phyloP scores from a whole-genome alignment of 2,329 filamentous ascomycete species.

The Diplodia sapinea region DNA sequence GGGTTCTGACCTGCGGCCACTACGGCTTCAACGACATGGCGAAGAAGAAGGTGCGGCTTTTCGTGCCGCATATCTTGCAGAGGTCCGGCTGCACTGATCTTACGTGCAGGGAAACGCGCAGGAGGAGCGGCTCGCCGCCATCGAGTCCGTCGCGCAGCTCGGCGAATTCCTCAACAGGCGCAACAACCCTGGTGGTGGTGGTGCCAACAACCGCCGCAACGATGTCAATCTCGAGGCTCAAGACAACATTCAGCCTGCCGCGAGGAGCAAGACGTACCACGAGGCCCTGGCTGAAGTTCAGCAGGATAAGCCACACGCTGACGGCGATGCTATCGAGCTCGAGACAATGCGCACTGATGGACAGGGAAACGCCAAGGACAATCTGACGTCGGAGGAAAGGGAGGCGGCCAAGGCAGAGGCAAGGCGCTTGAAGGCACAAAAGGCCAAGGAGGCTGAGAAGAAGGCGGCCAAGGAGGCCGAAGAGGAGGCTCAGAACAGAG shows the following conservation, averaged over 20 bases:
- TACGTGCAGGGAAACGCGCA: neutral
- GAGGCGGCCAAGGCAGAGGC: neutral
- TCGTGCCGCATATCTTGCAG: neutral
- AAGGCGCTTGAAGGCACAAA: neutral
- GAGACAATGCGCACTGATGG: neutral
- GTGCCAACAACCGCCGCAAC: neutral
- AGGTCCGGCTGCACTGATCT: neutral
- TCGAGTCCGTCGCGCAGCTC: neutral
- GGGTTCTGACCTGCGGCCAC: neutral
- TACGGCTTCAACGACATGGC: neutral
- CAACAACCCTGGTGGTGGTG: neutral
- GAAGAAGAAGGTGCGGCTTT: neutral
- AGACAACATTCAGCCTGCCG: neutral
- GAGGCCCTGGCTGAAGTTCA: neutral
- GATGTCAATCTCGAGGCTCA: neutral
- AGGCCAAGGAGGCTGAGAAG: neutral
- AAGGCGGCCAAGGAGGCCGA: neutral
- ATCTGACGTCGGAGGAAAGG: neutral
- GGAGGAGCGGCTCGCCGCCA: too few species aligned
- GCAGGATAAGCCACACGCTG: neutral
- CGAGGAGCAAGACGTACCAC: neutral
- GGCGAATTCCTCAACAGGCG: neutral
- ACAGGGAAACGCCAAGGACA: neutral
- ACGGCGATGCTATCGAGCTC: neutral
- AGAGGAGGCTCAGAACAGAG: neutral